Conservation (phyloP, 495 filamentous ascomycete genomes). For the Lasiosphaeria miniovina region DNA sequence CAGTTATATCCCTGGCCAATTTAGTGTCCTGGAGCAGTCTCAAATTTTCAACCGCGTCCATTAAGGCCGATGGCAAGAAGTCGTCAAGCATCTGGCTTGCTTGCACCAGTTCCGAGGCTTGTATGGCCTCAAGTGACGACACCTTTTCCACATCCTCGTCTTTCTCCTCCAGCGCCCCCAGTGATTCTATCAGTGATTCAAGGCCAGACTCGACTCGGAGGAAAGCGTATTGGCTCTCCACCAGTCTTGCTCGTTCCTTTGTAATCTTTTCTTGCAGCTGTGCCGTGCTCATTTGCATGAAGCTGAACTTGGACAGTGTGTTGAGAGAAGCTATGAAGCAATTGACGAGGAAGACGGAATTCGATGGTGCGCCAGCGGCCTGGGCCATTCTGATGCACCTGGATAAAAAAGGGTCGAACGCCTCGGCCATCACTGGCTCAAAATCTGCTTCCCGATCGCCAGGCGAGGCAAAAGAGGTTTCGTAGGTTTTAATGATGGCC, state of each 20-base stretch:
- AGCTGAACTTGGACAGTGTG: constrained; percentile 52
- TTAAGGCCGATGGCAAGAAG: constrained; percentile 86
- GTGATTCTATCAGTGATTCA: constrained; percentile 61
- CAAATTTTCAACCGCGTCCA: constrained; percentile 83
- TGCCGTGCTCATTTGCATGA: constrained; percentile 44
- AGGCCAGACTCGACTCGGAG: constrained; percentile 75
- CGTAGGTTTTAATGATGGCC: constrained; percentile 75
- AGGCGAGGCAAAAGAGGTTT: constrained; percentile 65
- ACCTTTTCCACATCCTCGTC: constrained; percentile 37
- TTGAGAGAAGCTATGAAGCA: constrained; percentile 61
- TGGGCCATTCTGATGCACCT: constrained; percentile 68
- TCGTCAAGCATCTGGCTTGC: constrained; percentile 80
- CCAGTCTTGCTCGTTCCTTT: constrained; percentile 43
- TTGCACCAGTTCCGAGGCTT: constrained; percentile 57
- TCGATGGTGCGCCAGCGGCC: constrained; percentile 52
- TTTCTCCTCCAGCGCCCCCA: constrained; percentile 40
- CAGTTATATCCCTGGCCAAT: constrained; percentile 70
- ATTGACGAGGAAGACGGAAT: constrained; percentile 79
- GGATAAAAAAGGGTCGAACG: constrained; percentile 81
- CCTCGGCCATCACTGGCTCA: constrained; percentile 71
- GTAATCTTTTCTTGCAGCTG: constrained; percentile 48
- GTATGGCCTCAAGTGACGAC: constrained; percentile 50
- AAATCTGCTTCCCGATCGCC: constrained; percentile 63
- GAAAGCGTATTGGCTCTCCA: constrained; percentile 60
- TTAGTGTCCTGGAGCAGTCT: constrained; percentile 65